Base-by-base conservation (phyloP, 805 yeast species). In the Teunomyces cretensis region DNA sequence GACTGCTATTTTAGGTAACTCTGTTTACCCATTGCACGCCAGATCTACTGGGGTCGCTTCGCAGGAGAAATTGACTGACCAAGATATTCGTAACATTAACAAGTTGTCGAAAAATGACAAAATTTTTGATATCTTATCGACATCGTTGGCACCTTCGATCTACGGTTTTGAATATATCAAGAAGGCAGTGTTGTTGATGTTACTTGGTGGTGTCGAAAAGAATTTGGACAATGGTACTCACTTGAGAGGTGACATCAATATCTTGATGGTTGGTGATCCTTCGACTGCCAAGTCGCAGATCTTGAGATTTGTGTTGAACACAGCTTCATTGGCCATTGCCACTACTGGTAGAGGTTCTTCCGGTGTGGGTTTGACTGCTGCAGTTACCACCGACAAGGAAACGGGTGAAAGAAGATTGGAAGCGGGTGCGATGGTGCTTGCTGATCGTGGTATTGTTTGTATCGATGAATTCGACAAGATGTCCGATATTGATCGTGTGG, bases 301-400 rank as follows among this genome's bases (percentile, higher is more conserved):
- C 73, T 77, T 94, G 51, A 79, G 98, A 53, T 92, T 94, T 61
- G 98, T 94, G 14, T 75, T 94, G 50, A 94, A 92, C 63, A 92
- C 98, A 1, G 99, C 99, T 1, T 76, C 96, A 1, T 74, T 94
- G 55, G 98, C 98, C 2, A 90, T 94, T 55, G 97, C 98, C 22
- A 94, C 99, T 1, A 94, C 99, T 0, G 99, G 99, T 74, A 83
- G 96, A 65, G 99, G 99, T 51, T 92, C 98, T n/a, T 91, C 98
- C 1, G 99, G 99, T 65, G 99, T 94, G 37, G 99, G 99, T 88
- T 78, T 94, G 59, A 94, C 99, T 0, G 99, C 99, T 14, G 99
- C 99, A 1, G 99, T 94, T 2, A 91, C 97, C 6, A 80, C 91
- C 1, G 99, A 94, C 67, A 86, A 84, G 58, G 99, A 94, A 66